These are phyloP conservation scores for Globisporangium uncinulatum DNA, from an alignment of 352 stramenopile species.

Conservation along the genomic window DNA sequence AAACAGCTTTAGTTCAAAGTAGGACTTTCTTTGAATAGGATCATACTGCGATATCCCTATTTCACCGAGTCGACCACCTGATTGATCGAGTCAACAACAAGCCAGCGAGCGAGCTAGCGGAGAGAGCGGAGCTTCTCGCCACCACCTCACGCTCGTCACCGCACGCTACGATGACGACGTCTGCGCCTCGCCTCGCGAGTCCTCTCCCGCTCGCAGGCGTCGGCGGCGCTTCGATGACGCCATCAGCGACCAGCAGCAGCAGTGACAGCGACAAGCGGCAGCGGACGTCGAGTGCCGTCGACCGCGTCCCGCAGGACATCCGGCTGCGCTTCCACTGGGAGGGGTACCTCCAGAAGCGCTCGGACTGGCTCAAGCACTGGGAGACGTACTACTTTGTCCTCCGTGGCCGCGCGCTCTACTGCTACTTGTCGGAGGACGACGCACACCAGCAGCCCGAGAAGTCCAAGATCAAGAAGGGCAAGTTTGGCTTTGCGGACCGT, in stretches of 20 bases:
- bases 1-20: too few species aligned
- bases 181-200: conserved; percentile 9
- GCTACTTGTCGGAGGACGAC: conserved; percentile 81
- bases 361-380: conserved; percentile 88
- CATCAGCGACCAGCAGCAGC: not conserved
- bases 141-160: not conserved
- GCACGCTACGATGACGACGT: conserved; percentile 5
- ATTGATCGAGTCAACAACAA: too few species aligned
- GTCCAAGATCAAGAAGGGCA: conserved; percentile 88
- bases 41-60: too few species aligned
- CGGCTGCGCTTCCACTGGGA: conserved; percentile 71
- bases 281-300: conserved; percentile 2
- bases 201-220: conserved; percentile 7
- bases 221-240: not conserved
- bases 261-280: not conserved
- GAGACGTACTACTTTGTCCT: conserved; percentile 88
- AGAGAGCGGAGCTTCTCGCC: too few species aligned
- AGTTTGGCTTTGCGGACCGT: conserved; percentile 79
- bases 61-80: too few species aligned
- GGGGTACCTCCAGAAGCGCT: conserved; percentile 85
- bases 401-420: conserved; percentile 62
- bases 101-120: too few species aligned
- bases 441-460: conserved; percentile 68
- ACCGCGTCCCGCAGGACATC: conserved; percentile 26
- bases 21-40: too few species aligned